These are phyloP conservation scores for Coemansia umbellata DNA, from an alignment of 192 early-diverging fungal genomes.

Conservation along the genomic window DNA sequence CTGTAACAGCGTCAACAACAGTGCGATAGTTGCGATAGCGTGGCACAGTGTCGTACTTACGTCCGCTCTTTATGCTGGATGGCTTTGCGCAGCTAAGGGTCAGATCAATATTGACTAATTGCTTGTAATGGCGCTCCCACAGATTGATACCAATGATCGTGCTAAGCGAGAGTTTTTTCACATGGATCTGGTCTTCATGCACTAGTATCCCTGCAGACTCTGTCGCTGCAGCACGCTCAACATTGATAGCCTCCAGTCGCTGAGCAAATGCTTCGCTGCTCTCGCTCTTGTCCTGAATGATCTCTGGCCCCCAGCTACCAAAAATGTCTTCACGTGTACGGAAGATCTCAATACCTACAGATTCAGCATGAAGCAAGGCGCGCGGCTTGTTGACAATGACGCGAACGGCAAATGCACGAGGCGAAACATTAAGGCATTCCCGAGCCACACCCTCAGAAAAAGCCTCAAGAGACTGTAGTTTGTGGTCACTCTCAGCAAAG, in stretches of 20 bases:
- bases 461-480: conserved; percentile 69
- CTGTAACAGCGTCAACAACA: conserved; percentile 76
- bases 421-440: conserved; percentile 58
- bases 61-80: background rate
- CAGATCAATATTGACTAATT: conserved; percentile 78
- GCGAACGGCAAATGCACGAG: conserved; percentile 59
- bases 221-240: conserved; percentile 31
- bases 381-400: conserved; percentile 79
- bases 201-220: conserved; percentile 42
- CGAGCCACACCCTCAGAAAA: conserved; percentile 65
- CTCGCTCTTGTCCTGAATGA: conserved; percentile 2
- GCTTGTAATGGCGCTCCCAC: conserved; percentile 94
- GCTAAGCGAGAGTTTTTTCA: conserved; percentile 72
- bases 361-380: conserved; percentile 86
- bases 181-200: conserved; percentile 75
- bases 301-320: conserved; percentile 24
- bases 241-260: conserved; percentile 1
- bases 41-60: conserved; percentile 58
- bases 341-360: conserved; percentile 84
- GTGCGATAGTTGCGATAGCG: conserved; percentile 84
- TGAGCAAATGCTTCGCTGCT: conserved; percentile 3
- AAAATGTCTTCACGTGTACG: conserved; percentile 62
- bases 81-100: conserved; percentile 31
- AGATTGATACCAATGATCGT: conserved; percentile 94
- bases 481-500: conserved; percentile 66